A percentile compares a stretch with the other conserved stretches of the same genome.
phyloP scores from a whole-genome alignment of 2,329 filamentous ascomycete genomes.

The Hortaea sp. region DNA sequence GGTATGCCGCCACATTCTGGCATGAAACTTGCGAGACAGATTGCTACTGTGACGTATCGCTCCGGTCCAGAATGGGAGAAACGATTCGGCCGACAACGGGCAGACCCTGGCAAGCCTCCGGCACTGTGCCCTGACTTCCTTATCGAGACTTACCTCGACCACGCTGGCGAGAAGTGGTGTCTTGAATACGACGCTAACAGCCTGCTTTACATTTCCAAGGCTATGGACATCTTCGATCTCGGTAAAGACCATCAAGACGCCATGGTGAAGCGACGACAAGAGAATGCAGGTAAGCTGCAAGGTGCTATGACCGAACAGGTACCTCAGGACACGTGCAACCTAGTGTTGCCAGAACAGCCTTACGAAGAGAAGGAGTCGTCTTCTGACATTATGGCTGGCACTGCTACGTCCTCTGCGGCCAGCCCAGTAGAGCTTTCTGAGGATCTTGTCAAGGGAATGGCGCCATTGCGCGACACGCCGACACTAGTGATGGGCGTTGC shows the following conservation, averaged over 20 bases:
- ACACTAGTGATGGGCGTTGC: constrained; percentile 87
- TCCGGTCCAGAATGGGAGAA: constrained; percentile 97
- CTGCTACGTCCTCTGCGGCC: constrained; percentile 17
- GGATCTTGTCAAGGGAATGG: constrained; percentile 70
- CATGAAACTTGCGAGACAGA: constrained; percentile 96
- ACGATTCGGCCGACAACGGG: constrained; percentile 77
- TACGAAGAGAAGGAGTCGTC: constrained; percentile 74
- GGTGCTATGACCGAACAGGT: constrained; percentile 16
- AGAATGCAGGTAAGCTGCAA: constrained; percentile 50
- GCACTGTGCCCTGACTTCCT: constrained; percentile 95
- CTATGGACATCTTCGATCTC: constrained; percentile 96
- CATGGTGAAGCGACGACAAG: constrained; percentile 51
- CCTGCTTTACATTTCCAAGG: constrained; percentile 90
- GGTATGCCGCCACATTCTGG: constrained; percentile 81
- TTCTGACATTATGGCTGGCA: constrained; percentile 24
- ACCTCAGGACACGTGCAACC: constrained; percentile 52
- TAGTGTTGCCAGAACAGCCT: constrained; percentile 71
- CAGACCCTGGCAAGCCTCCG: constrained; percentile 75
- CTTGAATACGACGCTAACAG: constrained; percentile 95
- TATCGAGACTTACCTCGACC: constrained; percentile 96
- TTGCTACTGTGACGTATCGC: constrained; percentile 93
- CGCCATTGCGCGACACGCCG: constrained; percentile 62
- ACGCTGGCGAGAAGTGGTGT: constrained; percentile 97
- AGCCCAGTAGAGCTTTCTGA: constrained; percentile 49
- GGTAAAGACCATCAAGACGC: constrained; percentile 59